Percentiles rank a stretch among this genome's conserved stretches.
Conservation (phyloP, 345 rosid species). For the Brassica nigra region DNA sequence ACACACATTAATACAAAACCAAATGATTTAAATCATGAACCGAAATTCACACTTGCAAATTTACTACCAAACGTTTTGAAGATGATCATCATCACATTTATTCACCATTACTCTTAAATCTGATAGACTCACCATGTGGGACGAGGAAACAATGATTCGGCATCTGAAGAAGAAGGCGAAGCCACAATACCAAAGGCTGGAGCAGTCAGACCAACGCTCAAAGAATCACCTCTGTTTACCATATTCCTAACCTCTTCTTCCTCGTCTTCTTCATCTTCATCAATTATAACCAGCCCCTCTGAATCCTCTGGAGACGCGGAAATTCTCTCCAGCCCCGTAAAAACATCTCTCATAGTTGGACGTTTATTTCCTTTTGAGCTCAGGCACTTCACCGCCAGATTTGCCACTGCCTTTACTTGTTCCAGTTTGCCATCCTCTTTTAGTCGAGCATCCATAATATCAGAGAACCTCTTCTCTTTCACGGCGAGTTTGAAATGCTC, state of each 20-base stretch:
- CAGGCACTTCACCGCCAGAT: constrained; percentile 51
- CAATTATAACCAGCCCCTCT: not conserved
- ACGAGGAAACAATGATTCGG: constrained; percentile 28
- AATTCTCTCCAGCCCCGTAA: constrained; percentile 44
- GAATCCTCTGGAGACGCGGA: constrained; percentile 16
- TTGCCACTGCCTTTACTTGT: constrained; percentile 51
- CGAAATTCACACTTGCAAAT: not conserved
- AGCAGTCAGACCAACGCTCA: constrained; percentile 12
- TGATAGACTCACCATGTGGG: constrained; percentile 15
- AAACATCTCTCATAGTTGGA: constrained; percentile 56
- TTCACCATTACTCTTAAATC: not conserved
- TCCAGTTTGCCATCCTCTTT: constrained; percentile 48
- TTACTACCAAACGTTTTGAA: not conserved
- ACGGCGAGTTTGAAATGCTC: constrained; percentile 44
- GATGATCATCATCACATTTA: not conserved
- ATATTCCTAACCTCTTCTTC: constrained; percentile 3
- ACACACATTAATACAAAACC: not conserved
- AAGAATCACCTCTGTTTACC: not conserved
- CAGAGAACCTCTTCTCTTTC: constrained; percentile 46
- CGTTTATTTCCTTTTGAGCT: constrained; percentile 51
- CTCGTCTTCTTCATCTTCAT: constrained; percentile 4
- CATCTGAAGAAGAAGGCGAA: constrained; percentile 19
- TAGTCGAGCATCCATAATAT: constrained; percentile 45
- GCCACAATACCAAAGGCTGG: not conserved
- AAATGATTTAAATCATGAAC: not conserved